Base-by-base conservation (phyloP, 768 basidiomycete species). In the Leucosporidium creatinivorum region DNA sequence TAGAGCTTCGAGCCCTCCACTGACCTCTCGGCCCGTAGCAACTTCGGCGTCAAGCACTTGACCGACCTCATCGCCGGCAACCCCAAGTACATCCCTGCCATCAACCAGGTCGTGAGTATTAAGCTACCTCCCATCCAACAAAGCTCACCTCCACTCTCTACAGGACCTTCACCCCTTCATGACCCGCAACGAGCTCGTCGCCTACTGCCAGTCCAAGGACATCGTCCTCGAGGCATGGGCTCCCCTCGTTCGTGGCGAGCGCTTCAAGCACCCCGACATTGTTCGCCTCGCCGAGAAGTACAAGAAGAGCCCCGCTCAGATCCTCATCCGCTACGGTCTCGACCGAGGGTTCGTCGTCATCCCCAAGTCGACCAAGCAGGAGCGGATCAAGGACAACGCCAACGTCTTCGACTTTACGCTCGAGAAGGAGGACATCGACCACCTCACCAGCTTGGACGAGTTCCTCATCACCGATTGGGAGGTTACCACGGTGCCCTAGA, bases 301-400 rank as follows among this genome's bases (percentile, higher is more conserved):
- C 75, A 74, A 77, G 49, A 88, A 75, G 69, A 69, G 57, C 21
- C 73, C 75, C 1, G 80, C 91, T 23, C 93, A 96, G 74, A 79
- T 90, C 58, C 79, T 89, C 49, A 79, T 89, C 33, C 84, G 93
- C 28, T 96, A 92, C 90, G 86, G 85, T 17, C 77, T 92, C n/a
- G 88, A 92, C 77, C 87, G 88, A 81, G 70, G 70, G 28, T 81
- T 77, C 74, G 73, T 81, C 64, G 75, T 80, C 54, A 81, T 83
- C 60, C 82, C 82, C 44, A 83, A 83, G 72, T 80, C 80, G 19
- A 79, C 79, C 18, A 76, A 76, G 39, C 73, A 79, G 62, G 73
- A 77, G 19, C 76, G 82, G 10, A 81, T 83, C 63, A 65, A 72
- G 23, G 77, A 78, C 44, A 83, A 83, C 74, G 74, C 79, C 6